Base-by-base conservation (phyloP, 495 filamentous ascomycete genomes). In the Xylona heveae region DNA sequence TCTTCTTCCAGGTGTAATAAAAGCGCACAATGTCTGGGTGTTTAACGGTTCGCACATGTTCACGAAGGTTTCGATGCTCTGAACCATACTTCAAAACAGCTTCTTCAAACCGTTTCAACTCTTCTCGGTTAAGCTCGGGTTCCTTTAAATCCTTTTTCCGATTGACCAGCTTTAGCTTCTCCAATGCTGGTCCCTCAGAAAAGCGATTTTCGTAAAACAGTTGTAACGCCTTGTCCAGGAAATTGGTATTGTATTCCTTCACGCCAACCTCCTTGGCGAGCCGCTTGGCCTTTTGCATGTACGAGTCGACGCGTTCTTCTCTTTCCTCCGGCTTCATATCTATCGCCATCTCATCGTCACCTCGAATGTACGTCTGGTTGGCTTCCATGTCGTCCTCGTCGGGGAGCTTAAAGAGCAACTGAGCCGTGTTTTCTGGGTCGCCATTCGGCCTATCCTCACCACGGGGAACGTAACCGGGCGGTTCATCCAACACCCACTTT, bases 1-100 rank as follows among this genome's bases (percentile, higher is more conserved):
- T 82, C 50, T 94, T 94, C 59, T 99, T 99, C 90, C 90, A 99
- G 42, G 77, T 77, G 50, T 95, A 95, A 49, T 95, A 99, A 38
- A 77, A 91, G 7, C 88, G 73, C 18, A 88, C 79, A 35, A 94
- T 76, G 30, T 79, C 68, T 20, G 66, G 69, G 38, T 80, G 66
- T 24, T 64, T 68, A 19, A 81, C 66, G 0, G 77, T 78, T 47
- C 79, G 83, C 42, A 92, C 76, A 48, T 92, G 78, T 42, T 76
- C 74, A 27, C 72, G 81, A 29, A 95, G 70, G 38, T 62, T 64
- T 36, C 81, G 71, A 42, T 82, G 68, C 51, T 99, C 88, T 0
- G 88, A 94, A 22, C 88, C 90, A 43, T 69, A 90, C 42, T 84
- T 93, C 6, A 71, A 59, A 7, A 99, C 82, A 8, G 66, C 88